Evolutionary conservation across 192 early-diverging fungal genomes (phyloP), one percentile per base, ranked within the genome.

Genomic region (Coemansia sp.): DNA sequence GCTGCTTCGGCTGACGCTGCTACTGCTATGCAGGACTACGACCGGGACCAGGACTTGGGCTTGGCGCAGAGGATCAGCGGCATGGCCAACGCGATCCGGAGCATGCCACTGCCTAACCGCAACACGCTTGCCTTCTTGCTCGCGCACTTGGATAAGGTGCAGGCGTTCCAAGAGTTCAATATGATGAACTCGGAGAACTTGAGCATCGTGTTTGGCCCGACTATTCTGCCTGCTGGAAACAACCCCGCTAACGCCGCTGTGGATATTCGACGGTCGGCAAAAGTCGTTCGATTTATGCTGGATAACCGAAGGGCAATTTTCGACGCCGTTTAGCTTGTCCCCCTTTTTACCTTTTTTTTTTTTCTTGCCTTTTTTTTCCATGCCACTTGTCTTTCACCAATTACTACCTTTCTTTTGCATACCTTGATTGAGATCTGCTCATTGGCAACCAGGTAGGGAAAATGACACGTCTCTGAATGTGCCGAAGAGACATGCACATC

Each of bases 151-250:
- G 82, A 91, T 60, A 87, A 83, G 89, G 71, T 98, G 37, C 88
- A 92, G 65, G 77, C 82, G 28, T 83, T 93, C 61, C 89, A 94
- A 65, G 73, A 79, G 31, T 84, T 85, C 20, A 98, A 94, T 64
- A 92, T 91, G 82, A 98, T 98, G 96, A 88, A 85, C 31, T 80
- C 86, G 12, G 78, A 86, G 35, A 98, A 98, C 68, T 79, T 98
- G 50, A 83, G 91, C 26, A 94, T 97, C 47, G 90, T 98, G 8
- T 97, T 95, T 90, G 95, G 94, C 8, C 93, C 95, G 12, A 97
- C 94, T 9, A 69, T 81, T 12, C 47, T 75, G 13, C 79, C 79
- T 11, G 52, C 73, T 0, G 64, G 43, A 7, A 70, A 61, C 48
- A 72, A 72, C 20, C 70, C 73, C 1, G 59, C 70, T 4, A 65